Evolutionary conservation across 2,329 filamentous ascomycete genomes (phyloP).

Genomic region (Epichloe festucae): DNA sequence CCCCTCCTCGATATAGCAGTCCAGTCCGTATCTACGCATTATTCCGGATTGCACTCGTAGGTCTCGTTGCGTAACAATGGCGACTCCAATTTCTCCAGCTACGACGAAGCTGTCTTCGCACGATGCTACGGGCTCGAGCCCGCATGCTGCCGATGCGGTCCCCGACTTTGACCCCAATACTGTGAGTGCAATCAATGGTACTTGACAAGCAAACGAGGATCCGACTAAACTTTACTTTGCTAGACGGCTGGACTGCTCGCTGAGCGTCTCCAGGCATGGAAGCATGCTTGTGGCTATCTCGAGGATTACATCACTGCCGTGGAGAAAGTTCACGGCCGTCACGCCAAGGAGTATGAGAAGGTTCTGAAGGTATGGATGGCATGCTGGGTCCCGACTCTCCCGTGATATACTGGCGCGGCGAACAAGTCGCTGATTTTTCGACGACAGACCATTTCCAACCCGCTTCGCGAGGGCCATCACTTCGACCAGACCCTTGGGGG

Average conservation of each 20-base stretch:
- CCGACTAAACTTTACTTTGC: background rate
- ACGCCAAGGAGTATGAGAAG: conserved; percentile 92
- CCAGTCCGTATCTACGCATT: too few relatives aligned
- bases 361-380: conserved; percentile 55
- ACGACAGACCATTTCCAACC: conserved; percentile 65
- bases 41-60: background rate
- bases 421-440: background rate
- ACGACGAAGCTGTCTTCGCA: conserved; percentile 29
- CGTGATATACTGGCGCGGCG: background rate
- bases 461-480: conserved; percentile 80
- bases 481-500: conserved; percentile 87
- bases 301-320: conserved; percentile 80
- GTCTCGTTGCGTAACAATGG: conserved; percentile 10
- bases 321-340: conserved; percentile 72
- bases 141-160: conserved; percentile 42
- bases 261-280: conserved; percentile 88
- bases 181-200: conserved; percentile 26
- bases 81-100: conserved; percentile 18
- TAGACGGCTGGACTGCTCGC: conserved; percentile 69
- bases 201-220: background rate
- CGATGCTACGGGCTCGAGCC: conserved; percentile 32
- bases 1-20: too few relatives aligned
- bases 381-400: background rate
- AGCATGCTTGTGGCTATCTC: conserved; percentile 81
- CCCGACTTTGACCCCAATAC: conserved; percentile 45